Conservation (phyloP, 768 basidiomycete species). For the Leccinellum luteum region DNA sequence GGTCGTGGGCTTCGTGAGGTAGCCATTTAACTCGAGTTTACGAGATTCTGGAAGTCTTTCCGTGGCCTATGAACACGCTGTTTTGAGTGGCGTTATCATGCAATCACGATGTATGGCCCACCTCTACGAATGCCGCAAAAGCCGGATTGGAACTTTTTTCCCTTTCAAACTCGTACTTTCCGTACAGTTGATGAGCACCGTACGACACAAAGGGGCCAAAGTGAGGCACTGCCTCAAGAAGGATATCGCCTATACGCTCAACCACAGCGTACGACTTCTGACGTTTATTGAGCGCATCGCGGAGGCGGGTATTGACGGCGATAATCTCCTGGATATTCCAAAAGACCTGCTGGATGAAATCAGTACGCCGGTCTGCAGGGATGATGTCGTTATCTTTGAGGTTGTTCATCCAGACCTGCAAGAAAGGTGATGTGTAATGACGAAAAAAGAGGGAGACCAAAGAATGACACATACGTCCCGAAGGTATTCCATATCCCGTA, state of each 20-base stretch:
- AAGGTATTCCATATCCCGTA: conserved; percentile 96
- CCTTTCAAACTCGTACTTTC: conserved; percentile 99
- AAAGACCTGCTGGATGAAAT: conserved; percentile 92
- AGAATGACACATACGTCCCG: conserved; percentile 66
- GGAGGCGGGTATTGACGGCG: conserved; percentile 84
- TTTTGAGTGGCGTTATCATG: not conserved
- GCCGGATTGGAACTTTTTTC: conserved; percentile 92
- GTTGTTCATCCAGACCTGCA: conserved; percentile 85
- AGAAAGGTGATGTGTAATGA: conserved; percentile 4
- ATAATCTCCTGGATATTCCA: conserved; percentile 98
- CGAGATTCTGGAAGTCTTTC: conserved; percentile 94
- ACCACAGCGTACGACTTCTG: conserved; percentile 96
- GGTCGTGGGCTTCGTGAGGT: conserved; percentile 97
- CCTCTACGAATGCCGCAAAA: conserved; percentile 96
- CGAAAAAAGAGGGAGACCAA: not conserved
- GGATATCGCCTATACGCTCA: conserved; percentile 86
- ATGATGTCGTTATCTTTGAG: conserved; percentile 77
- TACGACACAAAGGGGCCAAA: conserved; percentile 94
- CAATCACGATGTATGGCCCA: conserved; percentile 29
- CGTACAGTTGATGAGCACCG: conserved; percentile 94
- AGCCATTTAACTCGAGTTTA: conserved; percentile 96
- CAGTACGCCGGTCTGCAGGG: conserved; percentile 67
- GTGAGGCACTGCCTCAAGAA: conserved; percentile 80
- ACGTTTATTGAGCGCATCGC: conserved; percentile 90
- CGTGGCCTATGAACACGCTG: conserved; percentile 53